phyloP scores from a whole-genome alignment of 148 eudicot genomes.

The Vaccinium vitisidaea region DNA sequence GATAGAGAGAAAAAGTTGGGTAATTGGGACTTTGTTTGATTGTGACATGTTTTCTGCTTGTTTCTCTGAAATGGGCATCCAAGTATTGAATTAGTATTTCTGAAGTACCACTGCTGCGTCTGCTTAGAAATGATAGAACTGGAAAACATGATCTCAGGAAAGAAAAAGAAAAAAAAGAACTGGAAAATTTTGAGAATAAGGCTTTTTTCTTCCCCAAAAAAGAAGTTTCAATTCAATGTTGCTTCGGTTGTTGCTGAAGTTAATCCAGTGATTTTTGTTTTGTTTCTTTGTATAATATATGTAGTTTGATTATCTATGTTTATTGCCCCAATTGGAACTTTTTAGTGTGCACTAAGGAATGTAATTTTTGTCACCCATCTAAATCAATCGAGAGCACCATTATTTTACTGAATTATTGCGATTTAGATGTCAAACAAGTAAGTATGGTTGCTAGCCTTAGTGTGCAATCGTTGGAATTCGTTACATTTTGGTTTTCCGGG shows the following conservation, averaged over 20 bases:
- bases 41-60: neutral
- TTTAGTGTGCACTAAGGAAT: neutral
- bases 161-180: too few relatives aligned
- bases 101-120: neutral
- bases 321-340: neutral
- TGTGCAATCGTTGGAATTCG: neutral
- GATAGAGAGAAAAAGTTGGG: neutral
- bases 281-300: neutral
- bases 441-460: neutral
- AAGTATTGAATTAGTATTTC: too few relatives aligned
- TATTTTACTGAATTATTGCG: neutral
- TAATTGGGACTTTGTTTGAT: neutral
- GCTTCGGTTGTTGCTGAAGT: neutral
- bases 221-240: neutral
- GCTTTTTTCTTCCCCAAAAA: neutral
- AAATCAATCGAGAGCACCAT: too few relatives aligned
- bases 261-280: neutral
- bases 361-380: neutral
- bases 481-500: neutral
- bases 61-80: neutral
- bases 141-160: too few relatives aligned
- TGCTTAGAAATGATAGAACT: neutral
- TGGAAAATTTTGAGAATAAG: neutral
- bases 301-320: neutral
- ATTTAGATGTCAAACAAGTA: neutral